Evolutionary conservation across 768 basidiomycete genomes (phyloP), one percentile per base, ranked within the genome.

Genomic region (Suillus brevipes): DNA sequence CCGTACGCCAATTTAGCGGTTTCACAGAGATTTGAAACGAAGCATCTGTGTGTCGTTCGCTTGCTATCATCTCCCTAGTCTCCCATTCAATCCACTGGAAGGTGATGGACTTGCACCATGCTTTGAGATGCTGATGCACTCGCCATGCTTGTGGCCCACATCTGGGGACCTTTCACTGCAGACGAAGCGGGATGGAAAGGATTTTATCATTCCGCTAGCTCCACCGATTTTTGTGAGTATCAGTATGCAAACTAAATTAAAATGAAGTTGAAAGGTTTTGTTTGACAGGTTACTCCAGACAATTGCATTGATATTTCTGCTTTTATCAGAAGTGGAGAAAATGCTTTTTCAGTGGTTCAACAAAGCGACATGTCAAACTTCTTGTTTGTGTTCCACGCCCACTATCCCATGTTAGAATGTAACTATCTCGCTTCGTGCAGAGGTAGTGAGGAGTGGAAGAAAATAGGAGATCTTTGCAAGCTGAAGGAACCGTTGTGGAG

Each of bases 221-320:
- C 76, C 78, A 20, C 77, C 77, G 70, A 37, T 77, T 72, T 58
- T 72, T 78, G 68, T 73, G 65, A 18, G 79, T 85, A 70, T 80
- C 68, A 61, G 78, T 67, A 20, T n/a, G 18, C 42, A 45, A 18
- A 49, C 52, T 9, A 16, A 31, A 28, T 60, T 34, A 52, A 3
- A 52, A 34, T 36, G 18, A 59, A 40, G 25, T 58, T 9, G 38
- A 58, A 25, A 43, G 52, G 42, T 55, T 49, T 10, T n/a, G 31
- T 34, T 40, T 42, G 37, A 28, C 69, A 87, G 86, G 65, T 81
- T 23, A 83, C 80, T 9, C 77, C 82, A 2, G 80, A 87, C 53
- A 79, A 77, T 65, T 74, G 83, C n/a, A 78, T 88, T 28, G 87
- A 89, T 66, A 53, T 89, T 13, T 85, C 85, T 5, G 75, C 77